A percentile compares a stretch with the other conserved stretches of the same genome.
Evolutionary conservation across 805 yeast species (phyloP).

Genomic region (Diddensiella transvaalensis): DNA sequence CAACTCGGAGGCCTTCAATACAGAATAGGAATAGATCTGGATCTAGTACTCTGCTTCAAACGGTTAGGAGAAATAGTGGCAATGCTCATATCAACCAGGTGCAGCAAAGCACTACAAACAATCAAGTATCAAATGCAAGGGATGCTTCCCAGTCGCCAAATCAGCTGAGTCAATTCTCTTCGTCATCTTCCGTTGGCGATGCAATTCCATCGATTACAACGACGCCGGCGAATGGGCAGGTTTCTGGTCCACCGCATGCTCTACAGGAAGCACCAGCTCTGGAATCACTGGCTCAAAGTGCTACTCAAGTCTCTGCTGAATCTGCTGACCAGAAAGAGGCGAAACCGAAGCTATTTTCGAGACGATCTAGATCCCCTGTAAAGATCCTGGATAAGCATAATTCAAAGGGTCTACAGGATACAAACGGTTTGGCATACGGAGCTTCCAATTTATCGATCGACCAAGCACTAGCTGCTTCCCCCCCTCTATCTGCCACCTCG

Average conservation of each 20-base stretch:
- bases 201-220: background rate
- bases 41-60: background rate
- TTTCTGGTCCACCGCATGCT: too few species aligned
- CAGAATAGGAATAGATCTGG: background rate
- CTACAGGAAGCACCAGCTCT: background rate
- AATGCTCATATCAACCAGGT: background rate
- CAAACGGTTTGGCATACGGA: constrained; percentile 1
- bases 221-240: background rate
- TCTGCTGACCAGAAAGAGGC: constrained; percentile 6
- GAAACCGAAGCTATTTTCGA: constrained; percentile 13
- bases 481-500: constrained; percentile 9
- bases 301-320: background rate
- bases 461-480: constrained; percentile 20
- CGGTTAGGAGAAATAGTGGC: constrained; percentile 2
- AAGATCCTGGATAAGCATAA: background rate
- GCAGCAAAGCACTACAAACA: background rate
- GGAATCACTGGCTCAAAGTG: background rate
- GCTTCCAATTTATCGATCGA: constrained; percentile 20
- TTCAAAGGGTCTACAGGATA: background rate
- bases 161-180: background rate
- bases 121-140: background rate
- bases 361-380: constrained; percentile 19
- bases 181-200: background rate
- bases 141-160: background rate
- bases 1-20: background rate